Percentiles rank a stretch among this genome's conserved stretches.
phyloP scores from a whole-genome alignment of 495 filamentous ascomycete species.

The Podospora anserina region DNA sequence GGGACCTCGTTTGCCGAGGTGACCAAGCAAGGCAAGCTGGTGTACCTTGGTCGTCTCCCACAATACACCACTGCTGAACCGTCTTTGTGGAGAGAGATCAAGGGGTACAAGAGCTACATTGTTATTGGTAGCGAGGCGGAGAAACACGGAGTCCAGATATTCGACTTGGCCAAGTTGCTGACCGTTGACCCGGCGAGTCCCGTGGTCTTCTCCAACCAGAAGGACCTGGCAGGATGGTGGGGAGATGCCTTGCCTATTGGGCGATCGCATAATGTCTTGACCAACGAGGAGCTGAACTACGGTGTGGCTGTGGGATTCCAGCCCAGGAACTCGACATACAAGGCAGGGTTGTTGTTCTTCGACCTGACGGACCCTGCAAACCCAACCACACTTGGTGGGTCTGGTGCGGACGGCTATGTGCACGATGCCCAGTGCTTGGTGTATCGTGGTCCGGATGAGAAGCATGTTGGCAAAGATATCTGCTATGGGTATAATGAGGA shows the following conservation, averaged over 20 bases:
- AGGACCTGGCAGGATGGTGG: slow-evolving; percentile 38
- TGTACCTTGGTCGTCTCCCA: slow-evolving; percentile 56
- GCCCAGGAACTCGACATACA: slow-evolving; percentile 38
- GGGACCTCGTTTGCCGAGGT: slow-evolving; percentile 58
- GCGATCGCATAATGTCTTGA: slow-evolving; percentile 47
- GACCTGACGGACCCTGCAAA: slow-evolving; percentile 48
- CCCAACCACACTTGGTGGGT: slow-evolving; percentile 47
- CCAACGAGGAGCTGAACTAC: slow-evolving; percentile 45
- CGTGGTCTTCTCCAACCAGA: slow-evolving; percentile 30
- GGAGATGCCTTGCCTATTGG: slow-evolving; percentile 39
- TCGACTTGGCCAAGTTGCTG: slow-evolving; percentile 46
- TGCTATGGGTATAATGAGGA: slow-evolving; percentile 57
- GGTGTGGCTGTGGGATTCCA: slow-evolving; percentile 47
- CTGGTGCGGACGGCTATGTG: slow-evolving; percentile 50
- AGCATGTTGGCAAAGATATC: slow-evolving; percentile 50
- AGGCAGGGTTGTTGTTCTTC: slow-evolving; percentile 49
- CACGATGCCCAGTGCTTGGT: slow-evolving; percentile 56
- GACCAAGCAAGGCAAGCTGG: slow-evolving; percentile 44
- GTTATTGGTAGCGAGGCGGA: slow-evolving; percentile 49
- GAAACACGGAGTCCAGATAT: slow-evolving; percentile 50
- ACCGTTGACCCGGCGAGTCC: slow-evolving; percentile 22
- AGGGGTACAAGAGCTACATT: slow-evolving; percentile 43
- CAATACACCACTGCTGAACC: slow-evolving; percentile 41
- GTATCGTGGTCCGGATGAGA: slow-evolving; percentile 52
- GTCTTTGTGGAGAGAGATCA: slow-evolving; percentile 52